These are phyloP conservation scores for Saussurea involucrata DNA, from an alignment of 129 eudicot genomes.

Conservation along the genomic window DNA sequence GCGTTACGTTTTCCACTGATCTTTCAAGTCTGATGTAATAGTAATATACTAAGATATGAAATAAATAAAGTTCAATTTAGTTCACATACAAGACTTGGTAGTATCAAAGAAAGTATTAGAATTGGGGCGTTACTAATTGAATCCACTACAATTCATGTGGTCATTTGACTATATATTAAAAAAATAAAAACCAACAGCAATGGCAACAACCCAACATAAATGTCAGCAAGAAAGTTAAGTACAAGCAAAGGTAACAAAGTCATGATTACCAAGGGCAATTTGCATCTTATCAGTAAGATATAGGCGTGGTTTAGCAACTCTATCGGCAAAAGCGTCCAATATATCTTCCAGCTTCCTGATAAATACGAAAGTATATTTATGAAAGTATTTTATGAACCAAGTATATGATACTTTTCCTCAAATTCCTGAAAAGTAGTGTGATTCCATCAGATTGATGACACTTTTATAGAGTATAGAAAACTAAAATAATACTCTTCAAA, in stretches of 20 bases:
- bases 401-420: not conserved
- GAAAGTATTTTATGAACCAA: not conserved
- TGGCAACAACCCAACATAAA: not conserved
- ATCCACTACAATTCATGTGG: not conserved
- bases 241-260: not conserved
- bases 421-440: not conserved
- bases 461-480: not conserved
- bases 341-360: conserved; percentile 85
- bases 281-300: conserved; percentile 95
- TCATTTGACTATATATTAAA: not conserved
- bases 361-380: conserved; percentile 4
- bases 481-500: not conserved
- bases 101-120: too few species aligned
- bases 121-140: not conserved
- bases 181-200: not conserved
- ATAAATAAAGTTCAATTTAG: too few species aligned
- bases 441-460: not conserved
- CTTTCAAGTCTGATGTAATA: too few species aligned
- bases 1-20: too few species aligned
- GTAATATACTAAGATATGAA: too few species aligned
- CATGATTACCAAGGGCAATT: conserved; percentile 81
- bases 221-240: not conserved
- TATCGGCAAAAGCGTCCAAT: conserved; percentile 86
- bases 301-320: conserved; percentile 93
- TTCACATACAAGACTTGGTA: too few species aligned